These are phyloP conservation scores for Neurospora tetrasperma DNA, from an alignment of 495 filamentous ascomycete genomes.

Conservation along the genomic window DNA sequence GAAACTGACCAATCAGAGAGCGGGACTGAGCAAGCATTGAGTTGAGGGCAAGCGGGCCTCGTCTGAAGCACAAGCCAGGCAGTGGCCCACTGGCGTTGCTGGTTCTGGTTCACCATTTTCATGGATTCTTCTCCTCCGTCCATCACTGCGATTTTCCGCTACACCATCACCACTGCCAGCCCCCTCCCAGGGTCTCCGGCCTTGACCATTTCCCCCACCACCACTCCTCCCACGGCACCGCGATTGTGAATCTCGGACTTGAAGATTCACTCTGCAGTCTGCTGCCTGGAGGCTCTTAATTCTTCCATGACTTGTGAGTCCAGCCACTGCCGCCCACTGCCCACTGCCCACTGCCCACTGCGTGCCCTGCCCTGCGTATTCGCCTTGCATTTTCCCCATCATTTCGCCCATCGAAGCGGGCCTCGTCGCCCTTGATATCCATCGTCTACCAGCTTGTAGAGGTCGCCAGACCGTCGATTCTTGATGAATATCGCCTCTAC, in stretches of 20 bases:
- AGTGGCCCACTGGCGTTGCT: constrained; percentile 3
- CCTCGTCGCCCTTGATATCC: constrained; percentile 30
- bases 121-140: constrained; percentile 23
- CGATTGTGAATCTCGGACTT: constrained; percentile 2
- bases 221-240: constrained; percentile 7
- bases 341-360: constrained; percentile 6
- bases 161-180: constrained; percentile 26
- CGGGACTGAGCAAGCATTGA: neutral
- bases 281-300: constrained; percentile 23
- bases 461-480: constrained; percentile 17
- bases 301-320: constrained; percentile 32
- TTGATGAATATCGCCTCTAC: constrained; percentile 25
- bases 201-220: constrained; percentile 15
- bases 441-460: constrained; percentile 19
- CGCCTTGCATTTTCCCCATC: constrained; percentile 26
- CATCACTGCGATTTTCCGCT: constrained; percentile 26
- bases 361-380: constrained; percentile 8
- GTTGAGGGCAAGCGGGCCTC: neutral
- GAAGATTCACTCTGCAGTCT: constrained; percentile 5
- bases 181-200: constrained; percentile 17
- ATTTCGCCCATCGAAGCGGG: constrained; percentile 31
- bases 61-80: constrained; percentile 20
- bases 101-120: constrained; percentile 26
- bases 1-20: neutral
- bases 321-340: constrained; percentile 1